A percentile compares a stretch with the other conserved stretches of the same genome.
Evolutionary conservation across 2,329 filamentous ascomycete species (phyloP).

Genomic region (Phyllosticta paracitricarpa): DNA sequence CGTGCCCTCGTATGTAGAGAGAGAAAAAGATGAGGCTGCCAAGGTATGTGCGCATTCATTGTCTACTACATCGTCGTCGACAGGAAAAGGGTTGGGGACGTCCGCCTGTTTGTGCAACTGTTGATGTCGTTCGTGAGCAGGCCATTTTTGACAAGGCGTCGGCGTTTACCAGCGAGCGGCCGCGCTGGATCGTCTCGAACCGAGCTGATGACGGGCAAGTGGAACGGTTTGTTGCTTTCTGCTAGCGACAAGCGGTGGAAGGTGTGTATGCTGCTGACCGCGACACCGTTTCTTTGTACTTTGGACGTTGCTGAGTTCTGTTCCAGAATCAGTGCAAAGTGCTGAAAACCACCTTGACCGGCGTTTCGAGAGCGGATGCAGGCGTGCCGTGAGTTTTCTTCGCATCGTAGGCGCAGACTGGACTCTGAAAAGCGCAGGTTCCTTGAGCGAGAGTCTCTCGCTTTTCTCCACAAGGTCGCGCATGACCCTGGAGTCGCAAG

Average conservation of each 20-base stretch:
- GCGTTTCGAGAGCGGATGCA: background rate
- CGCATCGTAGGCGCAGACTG: background rate
- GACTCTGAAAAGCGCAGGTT: background rate
- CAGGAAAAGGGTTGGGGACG: background rate
- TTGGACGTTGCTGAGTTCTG: background rate
- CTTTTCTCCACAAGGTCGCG: background rate
- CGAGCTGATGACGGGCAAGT: background rate
- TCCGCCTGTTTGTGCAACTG: background rate
- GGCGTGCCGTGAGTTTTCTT: background rate
- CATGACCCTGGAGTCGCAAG: background rate
- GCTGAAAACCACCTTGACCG: background rate
- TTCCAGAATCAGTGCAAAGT: background rate
- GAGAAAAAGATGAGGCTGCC: slow-evolving; percentile 7
- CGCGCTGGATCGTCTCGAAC: background rate
- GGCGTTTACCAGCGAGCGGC: background rate
- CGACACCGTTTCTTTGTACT: too few species aligned
- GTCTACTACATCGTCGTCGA: too few species aligned
- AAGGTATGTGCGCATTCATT: slow-evolving; percentile 6
- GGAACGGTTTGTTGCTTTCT: background rate
- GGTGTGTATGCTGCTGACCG: background rate
- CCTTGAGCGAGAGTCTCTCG: background rate
- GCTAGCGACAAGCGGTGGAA: background rate
- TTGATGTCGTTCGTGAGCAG: background rate
- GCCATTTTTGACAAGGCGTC: background rate
- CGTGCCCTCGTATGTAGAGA: too few species aligned